Evolutionary conservation across 140 eudicot species (phyloP).

Genomic region (Flaveria floridana): DNA sequence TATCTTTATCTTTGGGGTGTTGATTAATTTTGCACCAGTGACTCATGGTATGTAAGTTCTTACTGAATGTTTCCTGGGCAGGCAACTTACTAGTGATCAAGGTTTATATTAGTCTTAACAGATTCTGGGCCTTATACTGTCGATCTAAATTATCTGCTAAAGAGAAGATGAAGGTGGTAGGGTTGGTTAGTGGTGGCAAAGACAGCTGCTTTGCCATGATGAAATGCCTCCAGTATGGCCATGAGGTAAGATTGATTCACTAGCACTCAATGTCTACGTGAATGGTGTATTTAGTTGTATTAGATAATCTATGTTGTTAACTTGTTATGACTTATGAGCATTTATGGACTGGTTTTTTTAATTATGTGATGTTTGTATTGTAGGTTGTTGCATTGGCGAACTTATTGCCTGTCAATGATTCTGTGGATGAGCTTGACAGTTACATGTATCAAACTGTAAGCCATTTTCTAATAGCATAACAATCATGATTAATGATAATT

Average conservation of each 20-base stretch:
- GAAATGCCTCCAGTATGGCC: conserved; percentile 78
- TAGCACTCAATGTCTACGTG: conserved; percentile 7
- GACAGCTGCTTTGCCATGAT: conserved; percentile 98
- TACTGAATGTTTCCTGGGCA: not conserved
- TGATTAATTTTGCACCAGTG: conserved; percentile 18
- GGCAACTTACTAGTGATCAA: conserved; percentile 8
- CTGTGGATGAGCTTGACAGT: conserved; percentile 87
- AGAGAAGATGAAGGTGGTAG: conserved; percentile 81
- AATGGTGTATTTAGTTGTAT: not conserved
- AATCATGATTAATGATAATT: not conserved
- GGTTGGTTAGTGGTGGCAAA: conserved; percentile 94
- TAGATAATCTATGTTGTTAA: not conserved
- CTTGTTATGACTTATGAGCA: conserved; percentile 4
- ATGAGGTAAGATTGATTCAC: conserved; percentile 51
- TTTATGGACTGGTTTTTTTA: not conserved
- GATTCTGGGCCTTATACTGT: conserved; percentile 7
- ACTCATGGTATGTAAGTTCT: not conserved
- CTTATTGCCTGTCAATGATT: conserved; percentile 83
- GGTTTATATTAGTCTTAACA: conserved; percentile 5
- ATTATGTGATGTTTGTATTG: conserved; percentile 9
- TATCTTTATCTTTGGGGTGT: conserved; percentile 12
- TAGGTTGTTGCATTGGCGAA: conserved; percentile 96
- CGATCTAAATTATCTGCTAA: conserved; percentile 5
- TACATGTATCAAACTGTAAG: conserved; percentile 99
- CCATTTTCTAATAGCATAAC: not conserved